Evolutionary conservation across 2,329 filamentous ascomycete genomes (phyloP).

Genomic region (Colletotrichum sp.): DNA sequence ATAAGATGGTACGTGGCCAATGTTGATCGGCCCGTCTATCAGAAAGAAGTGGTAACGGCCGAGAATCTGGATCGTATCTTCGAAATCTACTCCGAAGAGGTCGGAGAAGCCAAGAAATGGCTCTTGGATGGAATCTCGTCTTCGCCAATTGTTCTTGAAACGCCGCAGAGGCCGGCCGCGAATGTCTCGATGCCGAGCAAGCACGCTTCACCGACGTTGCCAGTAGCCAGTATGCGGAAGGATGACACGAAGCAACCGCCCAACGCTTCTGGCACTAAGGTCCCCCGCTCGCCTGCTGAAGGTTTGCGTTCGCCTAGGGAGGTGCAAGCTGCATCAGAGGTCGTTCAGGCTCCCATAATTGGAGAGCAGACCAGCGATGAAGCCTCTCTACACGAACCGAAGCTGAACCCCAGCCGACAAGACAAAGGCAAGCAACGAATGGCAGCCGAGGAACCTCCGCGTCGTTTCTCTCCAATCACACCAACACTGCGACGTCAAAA

Average conservation of each 20-base stretch:
- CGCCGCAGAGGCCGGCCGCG: not conserved
- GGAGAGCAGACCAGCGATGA: not conserved
- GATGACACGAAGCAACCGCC: not conserved
- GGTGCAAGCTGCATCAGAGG: not conserved
- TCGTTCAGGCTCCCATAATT: not conserved
- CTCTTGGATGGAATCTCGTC: not conserved
- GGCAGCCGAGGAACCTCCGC: not conserved
- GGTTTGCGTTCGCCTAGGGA: not conserved
- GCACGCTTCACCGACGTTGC: not conserved
- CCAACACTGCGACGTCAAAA: not conserved
- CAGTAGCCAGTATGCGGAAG: not conserved
- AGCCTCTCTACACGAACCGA: not conserved
- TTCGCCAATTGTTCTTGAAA: not conserved
- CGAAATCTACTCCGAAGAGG: conserved; percentile 35
- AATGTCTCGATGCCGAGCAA: not conserved
- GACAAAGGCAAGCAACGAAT: not conserved
- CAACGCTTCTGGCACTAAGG: not conserved
- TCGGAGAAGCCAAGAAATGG: not conserved
- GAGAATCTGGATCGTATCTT: conserved; percentile 39
- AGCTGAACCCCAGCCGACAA: not conserved
- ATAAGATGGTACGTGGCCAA: conserved; percentile 46
- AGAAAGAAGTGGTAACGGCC: conserved; percentile 34
- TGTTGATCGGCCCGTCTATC: conserved; percentile 26
- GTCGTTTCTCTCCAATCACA: not conserved
- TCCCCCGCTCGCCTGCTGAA: not conserved